These are phyloP conservation scores for Dillenia suffruticosa DNA, from an alignment of 164 flowering plant genomes.

Conservation along the genomic window DNA sequence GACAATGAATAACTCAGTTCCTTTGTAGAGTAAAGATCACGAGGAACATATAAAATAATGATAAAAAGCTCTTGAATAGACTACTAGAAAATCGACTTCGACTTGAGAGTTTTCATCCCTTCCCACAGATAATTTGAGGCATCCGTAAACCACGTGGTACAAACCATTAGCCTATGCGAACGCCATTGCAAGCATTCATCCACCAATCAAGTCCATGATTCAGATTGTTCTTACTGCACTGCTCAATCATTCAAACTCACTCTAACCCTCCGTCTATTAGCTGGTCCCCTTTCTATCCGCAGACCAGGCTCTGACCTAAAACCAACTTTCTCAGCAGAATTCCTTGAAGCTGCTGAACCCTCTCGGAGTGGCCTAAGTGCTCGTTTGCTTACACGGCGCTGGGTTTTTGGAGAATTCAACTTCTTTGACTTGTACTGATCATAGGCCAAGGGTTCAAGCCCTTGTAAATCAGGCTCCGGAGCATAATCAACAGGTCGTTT, in stretches of 20 bases:
- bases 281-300: constrained; percentile 5
- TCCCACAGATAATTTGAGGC: too few species aligned
- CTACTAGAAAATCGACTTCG: too few species aligned
- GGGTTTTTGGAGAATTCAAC: constrained; percentile 18
- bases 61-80: too few species aligned
- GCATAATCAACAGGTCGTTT: constrained; percentile 53
- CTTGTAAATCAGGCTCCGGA: constrained; percentile 78
- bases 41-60: neutral
- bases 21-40: neutral
- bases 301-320: neutral
- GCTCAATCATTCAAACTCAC: constrained; percentile 11
- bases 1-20: too few species aligned
- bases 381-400: constrained; percentile 14
- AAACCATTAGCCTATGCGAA: too few species aligned
- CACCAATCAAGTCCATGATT: too few species aligned
- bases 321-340: constrained; percentile 1
- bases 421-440: constrained; percentile 25
- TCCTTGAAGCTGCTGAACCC: constrained; percentile 10
- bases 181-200: too few species aligned
- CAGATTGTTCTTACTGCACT: neutral
- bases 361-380: constrained; percentile 14
- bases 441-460: constrained; percentile 63
- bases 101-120: too few species aligned
- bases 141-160: too few species aligned
- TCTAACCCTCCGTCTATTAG: constrained; percentile 25